These are phyloP conservation scores for Diaporthe batatas DNA, from an alignment of 2,329 filamentous ascomycete genomes.

Conservation along the genomic window DNA sequence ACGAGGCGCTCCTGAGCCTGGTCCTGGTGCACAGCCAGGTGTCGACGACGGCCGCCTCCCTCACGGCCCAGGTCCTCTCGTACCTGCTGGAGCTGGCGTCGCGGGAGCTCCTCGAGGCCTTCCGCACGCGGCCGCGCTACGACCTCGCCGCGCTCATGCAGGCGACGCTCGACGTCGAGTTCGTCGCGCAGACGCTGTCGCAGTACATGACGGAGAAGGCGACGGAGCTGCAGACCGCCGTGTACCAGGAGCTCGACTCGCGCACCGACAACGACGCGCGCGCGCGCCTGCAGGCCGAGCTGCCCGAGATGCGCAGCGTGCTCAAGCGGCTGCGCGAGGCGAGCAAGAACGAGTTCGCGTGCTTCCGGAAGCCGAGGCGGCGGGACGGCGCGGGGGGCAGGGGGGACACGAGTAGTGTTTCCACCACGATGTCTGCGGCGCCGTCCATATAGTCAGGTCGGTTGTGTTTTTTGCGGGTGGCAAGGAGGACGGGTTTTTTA, in stretches of 20 bases:
- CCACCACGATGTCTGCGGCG: conserved; percentile 36
- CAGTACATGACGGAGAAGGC: conserved; percentile 90
- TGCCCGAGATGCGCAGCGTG: conserved; percentile 89
- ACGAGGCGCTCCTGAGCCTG: conserved; percentile 84
- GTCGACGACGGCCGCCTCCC: conserved; percentile 79
- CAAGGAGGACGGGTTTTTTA: too few species aligned
- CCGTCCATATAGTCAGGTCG: conserved; percentile 30
- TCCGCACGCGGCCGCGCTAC: conserved; percentile 77
- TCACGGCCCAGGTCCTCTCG: conserved; percentile 86
- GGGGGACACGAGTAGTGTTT: conserved; percentile 36
- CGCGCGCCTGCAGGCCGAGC: conserved; percentile 82
- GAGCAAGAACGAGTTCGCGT: conserved; percentile 89
- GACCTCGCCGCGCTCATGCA: conserved; percentile 90
- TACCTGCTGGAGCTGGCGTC: conserved; percentile 88
- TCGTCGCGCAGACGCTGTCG: conserved; percentile 91
- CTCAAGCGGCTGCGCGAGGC: conserved; percentile 87
- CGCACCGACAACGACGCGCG: conserved; percentile 91
- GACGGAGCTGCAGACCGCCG: conserved; percentile 84
- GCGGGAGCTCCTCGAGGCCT: conserved; percentile 83
- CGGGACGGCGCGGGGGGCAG: conserved; percentile 17
- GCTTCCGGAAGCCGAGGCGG: conserved; percentile 76
- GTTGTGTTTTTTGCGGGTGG: too few species aligned
- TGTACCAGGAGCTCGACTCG: conserved; percentile 91
- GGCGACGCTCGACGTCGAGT: conserved; percentile 96
- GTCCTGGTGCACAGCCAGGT: conserved; percentile 94